Conservation (phyloP, 805 yeast species). For the Ogataea degrootiae region DNA sequence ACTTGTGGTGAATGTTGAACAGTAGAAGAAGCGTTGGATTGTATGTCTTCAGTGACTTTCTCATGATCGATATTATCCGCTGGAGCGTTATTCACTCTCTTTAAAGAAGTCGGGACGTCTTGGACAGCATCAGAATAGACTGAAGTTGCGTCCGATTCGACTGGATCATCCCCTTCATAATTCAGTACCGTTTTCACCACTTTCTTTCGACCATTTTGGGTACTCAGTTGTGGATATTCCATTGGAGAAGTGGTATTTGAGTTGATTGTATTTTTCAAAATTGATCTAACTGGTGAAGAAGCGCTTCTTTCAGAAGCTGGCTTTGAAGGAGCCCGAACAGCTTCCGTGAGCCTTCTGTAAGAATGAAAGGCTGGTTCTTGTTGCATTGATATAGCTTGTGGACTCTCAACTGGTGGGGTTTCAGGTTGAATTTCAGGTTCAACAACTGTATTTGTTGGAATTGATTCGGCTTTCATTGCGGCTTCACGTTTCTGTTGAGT, state of each 20-base stretch:
- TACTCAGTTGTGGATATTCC: not conserved
- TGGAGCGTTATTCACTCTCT: too few relatives aligned
- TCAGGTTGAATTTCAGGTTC: not conserved
- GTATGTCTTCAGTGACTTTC: slow-evolving; percentile 23
- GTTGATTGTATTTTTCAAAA: slow-evolving; percentile 11
- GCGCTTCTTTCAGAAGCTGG: not conserved
- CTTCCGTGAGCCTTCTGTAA: slow-evolving; percentile 15
- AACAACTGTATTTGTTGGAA: not conserved
- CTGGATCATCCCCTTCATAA: slow-evolving; percentile 4
- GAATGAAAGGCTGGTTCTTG: slow-evolving; percentile 9
- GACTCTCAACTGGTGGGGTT: not conserved
- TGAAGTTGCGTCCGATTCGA: slow-evolving; percentile 16
- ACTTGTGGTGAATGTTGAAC: slow-evolving; percentile 13
- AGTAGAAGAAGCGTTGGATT: slow-evolving; percentile 12
- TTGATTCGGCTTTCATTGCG: too few relatives aligned
- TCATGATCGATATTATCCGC: slow-evolving; percentile 10
- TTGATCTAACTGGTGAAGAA: slow-evolving; percentile 19
- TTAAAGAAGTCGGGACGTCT: slow-evolving; percentile 5
- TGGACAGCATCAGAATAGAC: slow-evolving; percentile 25
- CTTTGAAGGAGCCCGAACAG: slow-evolving; percentile 3
- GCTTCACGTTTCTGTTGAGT: too few relatives aligned
- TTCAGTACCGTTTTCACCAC: slow-evolving; percentile 1
- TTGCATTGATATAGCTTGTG: too few relatives aligned
- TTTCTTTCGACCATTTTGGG: not conserved
- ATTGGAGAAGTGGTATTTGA: not conserved